Evolutionary conservation across 805 yeast species (phyloP).

Genomic region (Pichia nakasei): DNA sequence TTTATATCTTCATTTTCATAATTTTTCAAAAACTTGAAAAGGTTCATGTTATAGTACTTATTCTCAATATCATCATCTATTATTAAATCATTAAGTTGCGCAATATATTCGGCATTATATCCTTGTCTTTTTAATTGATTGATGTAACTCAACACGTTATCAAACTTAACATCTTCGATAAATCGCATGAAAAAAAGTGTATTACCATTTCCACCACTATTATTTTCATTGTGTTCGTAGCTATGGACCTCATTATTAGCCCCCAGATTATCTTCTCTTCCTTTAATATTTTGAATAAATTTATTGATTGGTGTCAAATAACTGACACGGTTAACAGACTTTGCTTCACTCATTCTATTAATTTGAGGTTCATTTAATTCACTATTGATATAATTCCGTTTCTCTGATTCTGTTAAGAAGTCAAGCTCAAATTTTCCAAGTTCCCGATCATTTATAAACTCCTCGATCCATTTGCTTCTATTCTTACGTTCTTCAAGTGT

Average conservation of each 20-base stretch:
- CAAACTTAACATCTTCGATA: constrained; percentile 17
- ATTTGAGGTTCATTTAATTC: neutral
- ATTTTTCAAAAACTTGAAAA: constrained; percentile 38
- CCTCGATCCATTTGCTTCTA: constrained; percentile 55
- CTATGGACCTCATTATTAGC: constrained; percentile 10
- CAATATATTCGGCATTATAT: neutral
- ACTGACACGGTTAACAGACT: neutral
- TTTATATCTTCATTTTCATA: constrained; percentile 30
- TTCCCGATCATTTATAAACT: constrained; percentile 37
- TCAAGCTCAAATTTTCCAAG: constrained; percentile 13
- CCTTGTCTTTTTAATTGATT: neutral
- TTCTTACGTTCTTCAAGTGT: constrained; percentile 47
- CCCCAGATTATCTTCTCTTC: constrained; percentile 24
- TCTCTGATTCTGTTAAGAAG: neutral
- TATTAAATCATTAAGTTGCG: neutral
- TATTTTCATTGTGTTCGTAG: neutral
- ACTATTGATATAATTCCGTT: neutral
- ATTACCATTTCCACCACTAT: neutral
- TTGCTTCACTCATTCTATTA: neutral
- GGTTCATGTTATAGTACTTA: constrained; percentile 29
- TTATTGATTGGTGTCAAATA: constrained; percentile 25
- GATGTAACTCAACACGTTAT: constrained; percentile 22
- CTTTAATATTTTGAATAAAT: constrained; percentile 25
- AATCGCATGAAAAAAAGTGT: neutral
- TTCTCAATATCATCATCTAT: constrained; percentile 18